Evolutionary conservation across 83 land plant genomes (phyloP).

Genomic region (Picea abies): DNA sequence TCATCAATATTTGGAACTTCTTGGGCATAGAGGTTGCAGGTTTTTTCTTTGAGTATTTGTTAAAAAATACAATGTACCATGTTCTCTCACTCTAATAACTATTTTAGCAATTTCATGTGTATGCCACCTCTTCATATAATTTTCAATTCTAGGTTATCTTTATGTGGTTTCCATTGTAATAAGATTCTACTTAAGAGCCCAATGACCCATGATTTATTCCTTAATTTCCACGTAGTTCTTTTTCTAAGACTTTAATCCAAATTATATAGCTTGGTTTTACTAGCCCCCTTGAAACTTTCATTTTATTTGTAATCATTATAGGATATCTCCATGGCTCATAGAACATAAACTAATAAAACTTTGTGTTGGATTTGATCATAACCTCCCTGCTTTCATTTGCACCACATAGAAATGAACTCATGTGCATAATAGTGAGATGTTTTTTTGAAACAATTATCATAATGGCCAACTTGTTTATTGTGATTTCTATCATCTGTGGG

Average conservation of each 20-base stretch:
- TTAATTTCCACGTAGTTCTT: constrained; percentile 60
- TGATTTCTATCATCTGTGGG: constrained; percentile 15
- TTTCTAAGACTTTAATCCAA: constrained; percentile 59
- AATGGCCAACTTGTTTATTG: constrained; percentile 22
- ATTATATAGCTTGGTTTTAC: constrained; percentile 49
- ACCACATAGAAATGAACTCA: constrained; percentile 23
- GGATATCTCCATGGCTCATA: constrained; percentile 49
- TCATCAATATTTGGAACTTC: constrained; percentile 64
- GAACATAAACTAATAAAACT: constrained; percentile 23
- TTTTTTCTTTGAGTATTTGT: constrained; percentile 57
- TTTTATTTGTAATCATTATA: constrained; percentile 51
- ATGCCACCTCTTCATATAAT: constrained; percentile 35
- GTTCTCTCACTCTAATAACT: constrained; percentile 19
- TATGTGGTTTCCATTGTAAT: constrained; percentile 52
- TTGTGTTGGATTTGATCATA: not conserved
- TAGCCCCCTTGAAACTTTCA: constrained; percentile 55
- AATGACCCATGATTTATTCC: constrained; percentile 41
- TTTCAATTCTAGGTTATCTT: constrained; percentile 35
- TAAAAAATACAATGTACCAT: constrained; percentile 37
- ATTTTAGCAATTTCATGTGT: constrained; percentile 20
- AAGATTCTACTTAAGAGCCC: constrained; percentile 43
- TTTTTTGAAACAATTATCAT: constrained; percentile 23
- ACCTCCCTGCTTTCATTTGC: not conserved
- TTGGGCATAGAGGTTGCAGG: constrained; percentile 62
- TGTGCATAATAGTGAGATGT: constrained; percentile 40